A percentile compares a stretch with the other conserved stretches of the same genome.
Conservation (phyloP, 495 filamentous ascomycete genomes). For the Aspergillus leporis region DNA sequence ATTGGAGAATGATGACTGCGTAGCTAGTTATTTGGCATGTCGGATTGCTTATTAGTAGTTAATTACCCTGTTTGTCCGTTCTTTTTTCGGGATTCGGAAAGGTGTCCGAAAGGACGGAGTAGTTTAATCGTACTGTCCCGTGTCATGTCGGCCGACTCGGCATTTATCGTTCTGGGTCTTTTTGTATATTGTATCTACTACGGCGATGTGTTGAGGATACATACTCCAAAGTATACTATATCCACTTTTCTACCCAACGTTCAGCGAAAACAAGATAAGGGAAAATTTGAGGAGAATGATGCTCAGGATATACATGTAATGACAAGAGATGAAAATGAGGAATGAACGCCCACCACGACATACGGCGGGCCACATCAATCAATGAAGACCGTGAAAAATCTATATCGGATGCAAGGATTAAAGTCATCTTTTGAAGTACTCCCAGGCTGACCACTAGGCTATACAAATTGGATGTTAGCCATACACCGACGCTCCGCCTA, state of each 20-base stretch:
- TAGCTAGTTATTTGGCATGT: no score
- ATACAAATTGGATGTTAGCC: neutral
- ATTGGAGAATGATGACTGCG: neutral
- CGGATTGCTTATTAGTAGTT: no score
- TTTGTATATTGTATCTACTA: no score
- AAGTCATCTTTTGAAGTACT: neutral
- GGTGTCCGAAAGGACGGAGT: neutral
- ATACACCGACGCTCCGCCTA: constrained; percentile 35
- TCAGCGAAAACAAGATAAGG: neutral
- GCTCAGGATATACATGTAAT: constrained; percentile 3
- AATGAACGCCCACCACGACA: neutral
- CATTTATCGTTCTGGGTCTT: no score
- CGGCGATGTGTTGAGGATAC: no score
- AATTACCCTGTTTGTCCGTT: no score
- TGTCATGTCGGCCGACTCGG: no score
- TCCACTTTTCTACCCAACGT: no score
- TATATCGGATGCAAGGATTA: neutral
- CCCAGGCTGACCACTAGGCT: neutral
- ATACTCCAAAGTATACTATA: neutral
- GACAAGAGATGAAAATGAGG: neutral
- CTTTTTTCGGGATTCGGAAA: neutral
- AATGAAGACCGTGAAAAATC: constrained; percentile 1
- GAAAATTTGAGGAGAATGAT: neutral
- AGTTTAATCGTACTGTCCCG: no score
- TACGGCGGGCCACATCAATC: neutral